Percentiles rank a stretch among this genome's conserved stretches.
Conservation (phyloP, 768 basidiomycete species). For the Clavulina sp. region DNA sequence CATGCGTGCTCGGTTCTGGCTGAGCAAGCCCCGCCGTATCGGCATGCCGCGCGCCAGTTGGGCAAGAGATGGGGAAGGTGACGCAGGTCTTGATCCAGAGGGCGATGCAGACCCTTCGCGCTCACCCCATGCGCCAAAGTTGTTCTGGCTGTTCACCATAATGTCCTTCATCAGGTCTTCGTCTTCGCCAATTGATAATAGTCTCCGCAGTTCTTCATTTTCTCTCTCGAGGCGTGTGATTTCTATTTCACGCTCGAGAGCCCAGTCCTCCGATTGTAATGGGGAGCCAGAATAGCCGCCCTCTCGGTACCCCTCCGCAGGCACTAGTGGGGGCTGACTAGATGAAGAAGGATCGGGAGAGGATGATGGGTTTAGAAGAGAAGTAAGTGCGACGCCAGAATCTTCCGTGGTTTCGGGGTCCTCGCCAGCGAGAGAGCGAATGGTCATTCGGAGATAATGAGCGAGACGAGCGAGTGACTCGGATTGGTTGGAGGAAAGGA, state of each 20-base stretch:
- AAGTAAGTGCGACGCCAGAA: slow-evolving; percentile 25
- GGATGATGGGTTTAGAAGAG: not conserved
- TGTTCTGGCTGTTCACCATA: too few relatives aligned
- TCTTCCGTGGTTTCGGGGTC: slow-evolving; percentile 16
- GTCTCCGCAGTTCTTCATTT: slow-evolving; percentile 57
- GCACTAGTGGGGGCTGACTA: slow-evolving; percentile 11
- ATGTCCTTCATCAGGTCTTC: too few relatives aligned
- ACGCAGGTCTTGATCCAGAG: too few relatives aligned
- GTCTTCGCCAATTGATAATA: slow-evolving; percentile 40
- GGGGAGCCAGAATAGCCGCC: slow-evolving; percentile 3
- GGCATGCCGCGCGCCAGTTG: too few relatives aligned
- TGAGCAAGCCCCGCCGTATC: too few relatives aligned
- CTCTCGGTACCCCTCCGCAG: slow-evolving; percentile 11
- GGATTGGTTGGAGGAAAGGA: slow-evolving; percentile 39
- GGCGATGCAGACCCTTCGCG: too few relatives aligned
- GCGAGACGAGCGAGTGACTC: slow-evolving; percentile 57
- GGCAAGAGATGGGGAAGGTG: too few relatives aligned
- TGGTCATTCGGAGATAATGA: slow-evolving; percentile 48
- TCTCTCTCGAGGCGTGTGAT: slow-evolving; percentile 66
- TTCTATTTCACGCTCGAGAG: slow-evolving; percentile 72
- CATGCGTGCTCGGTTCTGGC: too few relatives aligned
- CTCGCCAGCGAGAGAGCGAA: slow-evolving; percentile 54
- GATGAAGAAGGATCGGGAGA: not conserved
- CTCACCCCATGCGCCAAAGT: too few relatives aligned
- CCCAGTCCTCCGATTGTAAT: slow-evolving; percentile 52